Conservation (phyloP, 306 rosid genomes). For the Ochetophila trinervis region DNA sequence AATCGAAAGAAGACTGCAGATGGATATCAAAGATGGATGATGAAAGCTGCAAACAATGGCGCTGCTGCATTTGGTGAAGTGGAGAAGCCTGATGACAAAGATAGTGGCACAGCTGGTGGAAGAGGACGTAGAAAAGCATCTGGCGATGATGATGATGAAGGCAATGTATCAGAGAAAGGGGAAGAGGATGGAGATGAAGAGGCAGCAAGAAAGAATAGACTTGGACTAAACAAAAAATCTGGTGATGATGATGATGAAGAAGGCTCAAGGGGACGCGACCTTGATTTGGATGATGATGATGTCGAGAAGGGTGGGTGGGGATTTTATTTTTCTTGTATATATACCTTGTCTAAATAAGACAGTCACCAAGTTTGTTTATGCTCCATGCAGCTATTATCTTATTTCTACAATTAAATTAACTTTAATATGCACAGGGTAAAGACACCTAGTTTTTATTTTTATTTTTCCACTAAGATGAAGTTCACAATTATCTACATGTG, state of each 20-base stretch:
- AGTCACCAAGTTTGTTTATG: slow-evolving; percentile 1
- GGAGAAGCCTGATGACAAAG: slow-evolving; percentile 70
- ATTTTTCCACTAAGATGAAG: neutral
- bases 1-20: slow-evolving; percentile 95
- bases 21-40: slow-evolving; percentile 99
- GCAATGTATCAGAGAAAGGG: slow-evolving; percentile 79
- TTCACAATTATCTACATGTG: slow-evolving; percentile 6
- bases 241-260: slow-evolving; percentile 80
- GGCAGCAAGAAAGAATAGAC: slow-evolving; percentile 63
- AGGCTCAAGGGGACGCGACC: slow-evolving; percentile 71
- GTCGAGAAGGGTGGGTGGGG: slow-evolving; percentile 69
- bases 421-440: neutral
- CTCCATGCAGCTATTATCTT: neutral
- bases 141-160: slow-evolving; percentile 71
- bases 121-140: slow-evolving; percentile 50
- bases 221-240: slow-evolving; percentile 57
- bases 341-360: neutral
- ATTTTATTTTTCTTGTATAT: slow-evolving; percentile 3
- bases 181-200: slow-evolving; percentile 95
- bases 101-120: slow-evolving; percentile 51
- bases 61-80: slow-evolving; percentile 85
- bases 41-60: slow-evolving; percentile 91
- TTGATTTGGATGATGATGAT: slow-evolving; percentile 79
- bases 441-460: slow-evolving; percentile 9
- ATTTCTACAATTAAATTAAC: neutral